Evolutionary conservation across 1,139 yeast species (phyloP), one percentile per base, ranked within the genome.

Genomic region (Nakaseomyces sp.): DNA sequence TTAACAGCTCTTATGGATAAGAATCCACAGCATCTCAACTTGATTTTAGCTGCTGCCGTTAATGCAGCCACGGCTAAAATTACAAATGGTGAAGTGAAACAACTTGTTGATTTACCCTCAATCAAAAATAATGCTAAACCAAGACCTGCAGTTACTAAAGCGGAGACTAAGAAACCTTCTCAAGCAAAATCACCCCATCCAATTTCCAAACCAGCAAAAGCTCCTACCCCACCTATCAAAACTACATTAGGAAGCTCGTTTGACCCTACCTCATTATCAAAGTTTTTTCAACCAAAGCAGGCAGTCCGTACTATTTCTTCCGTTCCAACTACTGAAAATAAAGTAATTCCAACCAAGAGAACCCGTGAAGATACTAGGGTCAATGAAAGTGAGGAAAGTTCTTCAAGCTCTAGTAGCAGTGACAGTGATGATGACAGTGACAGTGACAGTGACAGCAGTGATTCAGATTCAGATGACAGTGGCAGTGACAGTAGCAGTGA

Each of bases 11-110:
- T 85, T 58, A 88, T 84, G 55, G 95, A 87, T 49, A 82, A 82
- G 56, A 89, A 91, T 46, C 95, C 96, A 1, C 85, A 81, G 48
- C 94, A 86, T 61, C 77, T 88, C 45, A 85, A 91, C 46, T 79
- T 81, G 58, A 81, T 88, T 47, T 69, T 88, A 53, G 89, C 86
- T 26, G 83, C 85, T 44, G 95, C 95, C 0, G 76, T 86, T 56
- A 81, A 85, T 50, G 85, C 85, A 44, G 84, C 88, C 0, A 81
- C 87, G 25, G 75, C 76, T 45, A 86, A 82, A 51, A 73, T 73
- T 2, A 73, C 77, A 0, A 71, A 72, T 45, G 72, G 72, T 28
- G 60, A 67, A 47, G 58, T 66, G 8, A 66, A 63, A 43, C 66
- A 65, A 29, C 61, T 69, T 37, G 65, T 67, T n/a, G 53, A 53